Conservation (phyloP, 345 rosid species). For the Erodium maritimum region DNA sequence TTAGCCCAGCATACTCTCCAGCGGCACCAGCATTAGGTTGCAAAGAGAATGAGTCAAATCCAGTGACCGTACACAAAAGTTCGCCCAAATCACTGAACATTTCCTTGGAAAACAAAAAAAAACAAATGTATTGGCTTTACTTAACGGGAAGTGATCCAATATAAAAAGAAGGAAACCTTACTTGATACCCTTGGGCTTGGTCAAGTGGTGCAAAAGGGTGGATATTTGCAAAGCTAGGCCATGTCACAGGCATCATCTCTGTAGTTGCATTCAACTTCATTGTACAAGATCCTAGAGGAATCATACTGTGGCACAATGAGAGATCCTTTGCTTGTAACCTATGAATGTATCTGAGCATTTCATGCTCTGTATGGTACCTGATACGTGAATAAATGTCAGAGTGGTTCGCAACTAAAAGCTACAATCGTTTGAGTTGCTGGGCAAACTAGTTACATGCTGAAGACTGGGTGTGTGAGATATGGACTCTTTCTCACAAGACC, state of each 20-base stretch:
- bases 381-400: not conserved
- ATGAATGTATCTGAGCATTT: conserved; percentile 76
- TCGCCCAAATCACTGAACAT: conserved; percentile 86
- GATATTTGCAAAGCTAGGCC: conserved; percentile 74
- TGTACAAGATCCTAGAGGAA: conserved; percentile 96
- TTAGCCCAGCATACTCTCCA: conserved; percentile 96
- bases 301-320: conserved; percentile 97
- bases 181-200: conserved; percentile 89
- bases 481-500: conserved; percentile 59
- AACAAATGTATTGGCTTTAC: conserved; percentile 9
- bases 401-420: not conserved
- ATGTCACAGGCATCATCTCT: conserved; percentile 98
- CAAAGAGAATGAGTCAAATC: conserved; percentile 94
- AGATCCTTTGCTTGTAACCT: conserved; percentile 81
- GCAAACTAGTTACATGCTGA: conserved; percentile 47
- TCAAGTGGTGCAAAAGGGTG: conserved; percentile 87
- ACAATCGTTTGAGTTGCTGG: conserved; percentile 5
- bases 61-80: conserved; percentile 74
- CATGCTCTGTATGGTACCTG: conserved; percentile 94
- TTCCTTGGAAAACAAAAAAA: conserved; percentile 43
- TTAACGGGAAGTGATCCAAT: not conserved
- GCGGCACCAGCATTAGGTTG: conserved; percentile 99
- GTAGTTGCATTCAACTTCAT: conserved; percentile 96
- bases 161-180: conserved; percentile 8
- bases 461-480: conserved; percentile 67